A percentile compares a stretch with the other conserved stretches of the same genome.
Evolutionary conservation across 2,329 filamentous ascomycete species (phyloP).

Genomic region (Aspergillus felis): DNA sequence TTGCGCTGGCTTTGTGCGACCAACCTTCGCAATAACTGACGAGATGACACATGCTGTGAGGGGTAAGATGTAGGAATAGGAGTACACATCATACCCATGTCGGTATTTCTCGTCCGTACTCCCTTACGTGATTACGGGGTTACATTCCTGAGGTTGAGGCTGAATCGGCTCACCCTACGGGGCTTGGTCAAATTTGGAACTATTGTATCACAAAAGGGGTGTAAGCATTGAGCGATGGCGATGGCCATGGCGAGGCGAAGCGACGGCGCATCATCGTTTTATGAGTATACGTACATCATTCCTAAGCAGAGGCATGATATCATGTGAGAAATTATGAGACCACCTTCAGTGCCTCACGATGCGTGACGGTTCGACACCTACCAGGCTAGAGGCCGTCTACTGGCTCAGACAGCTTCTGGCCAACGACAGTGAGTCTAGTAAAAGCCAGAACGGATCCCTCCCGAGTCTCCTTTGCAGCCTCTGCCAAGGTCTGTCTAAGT

Average conservation of each 20-base stretch:
- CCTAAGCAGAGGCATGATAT: neutral
- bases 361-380: neutral
- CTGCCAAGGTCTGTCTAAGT: neutral
- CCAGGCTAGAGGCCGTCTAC: neutral
- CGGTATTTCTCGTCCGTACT: neutral
- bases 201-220: neutral
- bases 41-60: neutral
- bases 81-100: neutral
- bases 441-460: neutral
- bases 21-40: neutral
- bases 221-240: neutral
- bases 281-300: neutral
- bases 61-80: neutral
- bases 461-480: neutral
- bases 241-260: neutral
- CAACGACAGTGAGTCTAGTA: neutral
- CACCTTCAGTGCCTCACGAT: neutral
- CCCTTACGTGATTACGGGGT: neutral
- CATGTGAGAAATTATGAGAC: neutral
- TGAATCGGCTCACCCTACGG: neutral
- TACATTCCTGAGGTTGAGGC: neutral
- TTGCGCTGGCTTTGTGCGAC: neutral
- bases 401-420: neutral
- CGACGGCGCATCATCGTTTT: neutral
- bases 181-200: neutral